phyloP scores from a whole-genome alignment of 23 red algal species.

The Gracilaria vermiculophylla region DNA sequence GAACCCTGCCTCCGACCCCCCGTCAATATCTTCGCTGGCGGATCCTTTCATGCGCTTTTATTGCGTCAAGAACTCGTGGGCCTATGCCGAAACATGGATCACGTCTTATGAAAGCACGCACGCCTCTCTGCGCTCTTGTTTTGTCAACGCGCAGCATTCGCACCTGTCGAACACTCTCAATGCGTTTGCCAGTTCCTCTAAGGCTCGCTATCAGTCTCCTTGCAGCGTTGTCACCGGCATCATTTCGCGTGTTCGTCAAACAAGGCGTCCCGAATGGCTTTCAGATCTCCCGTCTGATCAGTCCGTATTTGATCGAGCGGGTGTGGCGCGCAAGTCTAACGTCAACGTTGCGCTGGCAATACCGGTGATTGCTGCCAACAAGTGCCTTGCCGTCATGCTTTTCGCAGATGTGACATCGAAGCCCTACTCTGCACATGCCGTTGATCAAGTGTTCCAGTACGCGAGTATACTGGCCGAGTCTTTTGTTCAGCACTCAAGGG shows the following conservation, averaged over 20 bases:
- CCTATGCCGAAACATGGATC: conserved; percentile 45
- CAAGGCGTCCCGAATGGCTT: conserved; percentile 68
- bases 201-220: neutral
- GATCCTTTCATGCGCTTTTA: conserved; percentile 48
- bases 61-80: conserved; percentile 32
- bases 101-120: neutral
- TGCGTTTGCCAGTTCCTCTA: conserved; percentile 33
- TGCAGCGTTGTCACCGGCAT: conserved; percentile 8
- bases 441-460: conserved; percentile 11
- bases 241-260: conserved; percentile 3
- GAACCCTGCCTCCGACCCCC: neutral
- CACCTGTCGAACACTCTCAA: neutral
- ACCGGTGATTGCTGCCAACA: neutral
- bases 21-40: neutral
- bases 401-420: conserved; percentile 12
- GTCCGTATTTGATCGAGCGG: conserved; percentile 39
- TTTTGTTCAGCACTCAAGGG: neutral
- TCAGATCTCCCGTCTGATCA: neutral
- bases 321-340: neutral
- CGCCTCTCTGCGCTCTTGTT: conserved; percentile 6
- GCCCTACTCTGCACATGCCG: neutral
- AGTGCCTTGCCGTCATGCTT: conserved; percentile 29
- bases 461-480: neutral
- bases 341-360: conserved; percentile 1
- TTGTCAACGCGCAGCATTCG: conserved; percentile 34